These are phyloP conservation scores for Pseudogymnoascus sp. DNA, from an alignment of 2,329 filamentous ascomycete genomes.

Conservation along the genomic window DNA sequence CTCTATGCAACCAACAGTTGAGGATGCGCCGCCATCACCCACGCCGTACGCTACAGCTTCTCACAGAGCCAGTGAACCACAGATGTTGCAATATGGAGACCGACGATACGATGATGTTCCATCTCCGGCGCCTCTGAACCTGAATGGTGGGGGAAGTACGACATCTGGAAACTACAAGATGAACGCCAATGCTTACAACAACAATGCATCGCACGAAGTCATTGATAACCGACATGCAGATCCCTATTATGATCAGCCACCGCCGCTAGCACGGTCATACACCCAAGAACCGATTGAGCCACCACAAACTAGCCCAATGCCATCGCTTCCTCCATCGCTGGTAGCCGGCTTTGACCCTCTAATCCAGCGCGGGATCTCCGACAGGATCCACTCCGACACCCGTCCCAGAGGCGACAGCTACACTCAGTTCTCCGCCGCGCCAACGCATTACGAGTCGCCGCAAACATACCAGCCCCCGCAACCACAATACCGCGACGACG, in stretches of 20 bases:
- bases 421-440: conserved; percentile 21
- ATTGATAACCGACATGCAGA: neutral
- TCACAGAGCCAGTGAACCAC: conserved; percentile 17
- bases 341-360: conserved; percentile 52
- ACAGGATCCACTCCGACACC: conserved; percentile 48
- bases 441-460: neutral
- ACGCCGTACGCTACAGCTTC: conserved; percentile 15
- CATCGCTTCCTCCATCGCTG: conserved; percentile 46
- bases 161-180: neutral
- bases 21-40: conserved; percentile 31
- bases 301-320: conserved; percentile 30
- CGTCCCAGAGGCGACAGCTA: conserved; percentile 34
- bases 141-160: conserved; percentile 9
- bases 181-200: neutral
- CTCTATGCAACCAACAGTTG: conserved; percentile 38
- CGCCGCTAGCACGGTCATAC: neutral
- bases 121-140: conserved; percentile 25
- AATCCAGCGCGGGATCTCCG: conserved; percentile 47
- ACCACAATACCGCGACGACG: neutral
- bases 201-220: neutral
- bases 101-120: conserved; percentile 22
- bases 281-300: conserved; percentile 15
- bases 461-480: neutral
- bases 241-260: neutral
- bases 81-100: conserved; percentile 18